phyloP scores from a whole-genome alignment of 768 basidiomycete species.

The Clitopilus passeckerianus region DNA sequence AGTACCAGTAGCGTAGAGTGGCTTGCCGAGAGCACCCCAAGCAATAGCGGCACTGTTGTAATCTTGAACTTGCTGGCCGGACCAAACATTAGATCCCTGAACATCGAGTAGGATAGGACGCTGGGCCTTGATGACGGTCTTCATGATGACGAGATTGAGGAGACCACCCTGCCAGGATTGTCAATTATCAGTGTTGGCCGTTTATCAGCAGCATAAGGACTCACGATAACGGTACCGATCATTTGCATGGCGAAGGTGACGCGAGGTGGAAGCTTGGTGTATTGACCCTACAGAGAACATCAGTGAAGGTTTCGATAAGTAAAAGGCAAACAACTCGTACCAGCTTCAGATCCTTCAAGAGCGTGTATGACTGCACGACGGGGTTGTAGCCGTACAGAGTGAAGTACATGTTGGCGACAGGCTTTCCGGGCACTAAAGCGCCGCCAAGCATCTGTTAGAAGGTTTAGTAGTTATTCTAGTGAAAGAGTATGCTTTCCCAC shows the following conservation, averaged over 20 bases:
- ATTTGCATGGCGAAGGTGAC: slow-evolving; percentile 50
- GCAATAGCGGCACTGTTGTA: slow-evolving; percentile 50
- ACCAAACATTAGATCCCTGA: slow-evolving; percentile 51
- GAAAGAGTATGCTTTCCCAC: slow-evolving; percentile 6
- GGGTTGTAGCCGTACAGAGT: slow-evolving; percentile 28
- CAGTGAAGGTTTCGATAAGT: not conserved
- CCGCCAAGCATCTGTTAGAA: slow-evolving; percentile 37
- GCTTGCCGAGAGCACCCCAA: slow-evolving; percentile 50
- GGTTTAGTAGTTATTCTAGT: not conserved
- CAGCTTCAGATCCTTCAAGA: slow-evolving; percentile 25
- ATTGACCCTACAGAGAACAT: slow-evolving; percentile 24
- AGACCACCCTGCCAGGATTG: slow-evolving; percentile 31
- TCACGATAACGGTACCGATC: slow-evolving; percentile 47
- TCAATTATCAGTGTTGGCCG: not conserved
- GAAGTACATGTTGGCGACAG: slow-evolving; percentile 34
- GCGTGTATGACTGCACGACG: slow-evolving; percentile 19
- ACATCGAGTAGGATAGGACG: slow-evolving; percentile 34
- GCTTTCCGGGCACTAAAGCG: slow-evolving; percentile 38
- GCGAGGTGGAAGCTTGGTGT: slow-evolving; percentile 56
- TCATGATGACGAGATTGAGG: slow-evolving; percentile 49
- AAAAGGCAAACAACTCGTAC: slow-evolving; percentile 6
- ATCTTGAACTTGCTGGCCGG: slow-evolving; percentile 41
- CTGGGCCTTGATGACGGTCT: slow-evolving; percentile 32
- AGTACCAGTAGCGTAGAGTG: slow-evolving; percentile 36
- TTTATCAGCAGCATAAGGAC: not conserved